phyloP scores from a whole-genome alignment of 208 protist species.

The Trypanosoma caninum region DNA sequence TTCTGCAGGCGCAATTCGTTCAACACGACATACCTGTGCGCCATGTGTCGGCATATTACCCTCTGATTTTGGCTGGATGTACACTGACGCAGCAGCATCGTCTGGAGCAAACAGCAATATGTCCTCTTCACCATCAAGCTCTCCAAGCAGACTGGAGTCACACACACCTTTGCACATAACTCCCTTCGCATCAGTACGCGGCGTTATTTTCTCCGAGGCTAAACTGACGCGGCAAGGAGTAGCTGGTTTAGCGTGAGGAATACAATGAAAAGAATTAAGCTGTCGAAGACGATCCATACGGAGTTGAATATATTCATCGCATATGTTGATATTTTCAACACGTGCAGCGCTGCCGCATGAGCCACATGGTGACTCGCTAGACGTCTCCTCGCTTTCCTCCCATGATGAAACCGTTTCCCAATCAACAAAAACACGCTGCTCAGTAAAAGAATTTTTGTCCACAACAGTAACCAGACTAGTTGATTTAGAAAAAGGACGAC shows the following conservation, averaged over 20 bases:
- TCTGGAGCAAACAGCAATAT: background rate
- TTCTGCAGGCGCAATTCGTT: slow-evolving; percentile 12
- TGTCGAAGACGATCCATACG: slow-evolving; percentile 16
- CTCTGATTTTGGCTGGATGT: background rate
- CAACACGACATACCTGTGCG: background rate
- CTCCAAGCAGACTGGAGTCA: background rate
- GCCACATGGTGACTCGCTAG: background rate
- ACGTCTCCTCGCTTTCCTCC: slow-evolving; percentile 2
- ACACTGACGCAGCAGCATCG: background rate
- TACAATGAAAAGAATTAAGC: background rate
- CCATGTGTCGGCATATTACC: background rate
- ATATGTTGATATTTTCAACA: background rate
- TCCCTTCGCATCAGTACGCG: background rate
- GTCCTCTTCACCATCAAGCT: slow-evolving; percentile 1
- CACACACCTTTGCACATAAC: background rate
- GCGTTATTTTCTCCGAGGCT: background rate
- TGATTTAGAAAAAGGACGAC: background rate
- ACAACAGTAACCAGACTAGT: too few species aligned
- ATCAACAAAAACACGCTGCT: background rate
- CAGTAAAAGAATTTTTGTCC: background rate
- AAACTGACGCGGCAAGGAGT: too few species aligned
- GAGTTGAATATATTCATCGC: background rate
- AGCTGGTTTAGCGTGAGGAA: too few species aligned
- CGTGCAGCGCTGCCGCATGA: background rate
- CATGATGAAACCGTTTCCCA: slow-evolving; percentile 27